Evolutionary conservation across 306 rosid species (phyloP).

Genomic region (Castanea sativa): DNA sequence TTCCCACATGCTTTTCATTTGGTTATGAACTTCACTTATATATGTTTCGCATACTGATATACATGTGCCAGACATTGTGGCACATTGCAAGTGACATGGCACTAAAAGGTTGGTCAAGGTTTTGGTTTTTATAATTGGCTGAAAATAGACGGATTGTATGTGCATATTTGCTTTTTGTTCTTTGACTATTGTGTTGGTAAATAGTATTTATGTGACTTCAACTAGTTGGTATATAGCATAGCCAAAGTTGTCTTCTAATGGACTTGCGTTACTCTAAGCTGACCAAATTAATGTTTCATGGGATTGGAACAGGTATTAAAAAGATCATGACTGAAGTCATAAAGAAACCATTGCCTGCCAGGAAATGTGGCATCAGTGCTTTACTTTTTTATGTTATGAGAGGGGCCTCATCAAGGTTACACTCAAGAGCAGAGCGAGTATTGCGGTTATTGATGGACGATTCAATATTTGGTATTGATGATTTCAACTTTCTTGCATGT

Average conservation of each 20-base stretch:
- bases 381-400: constrained; percentile 63
- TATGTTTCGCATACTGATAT: not conserved
- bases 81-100: not conserved
- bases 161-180: not conserved
- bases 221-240: not conserved
- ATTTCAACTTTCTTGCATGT: constrained; percentile 6
- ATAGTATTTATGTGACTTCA: not conserved
- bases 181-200: not conserved
- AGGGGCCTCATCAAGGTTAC: constrained; percentile 77
- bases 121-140: not conserved
- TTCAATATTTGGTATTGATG: constrained; percentile 39
- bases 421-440: constrained; percentile 80
- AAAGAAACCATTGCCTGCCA: constrained; percentile 52
- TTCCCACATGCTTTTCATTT: not conserved
- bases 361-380: constrained; percentile 57
- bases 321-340: constrained; percentile 53
- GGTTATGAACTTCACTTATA: not conserved
- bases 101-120: not conserved
- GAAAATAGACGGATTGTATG: not conserved
- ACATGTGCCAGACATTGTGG: not conserved
- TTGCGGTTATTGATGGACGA: constrained; percentile 51
- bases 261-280: not conserved
- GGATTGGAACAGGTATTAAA: constrained; percentile 33
- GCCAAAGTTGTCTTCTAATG: not conserved
- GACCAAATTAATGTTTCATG: not conserved